Evolutionary conservation across 1,284 basidiomycete species (phyloP), one percentile per base, ranked within the genome.

Genomic region (Acaromyces ingoldii): DNA sequence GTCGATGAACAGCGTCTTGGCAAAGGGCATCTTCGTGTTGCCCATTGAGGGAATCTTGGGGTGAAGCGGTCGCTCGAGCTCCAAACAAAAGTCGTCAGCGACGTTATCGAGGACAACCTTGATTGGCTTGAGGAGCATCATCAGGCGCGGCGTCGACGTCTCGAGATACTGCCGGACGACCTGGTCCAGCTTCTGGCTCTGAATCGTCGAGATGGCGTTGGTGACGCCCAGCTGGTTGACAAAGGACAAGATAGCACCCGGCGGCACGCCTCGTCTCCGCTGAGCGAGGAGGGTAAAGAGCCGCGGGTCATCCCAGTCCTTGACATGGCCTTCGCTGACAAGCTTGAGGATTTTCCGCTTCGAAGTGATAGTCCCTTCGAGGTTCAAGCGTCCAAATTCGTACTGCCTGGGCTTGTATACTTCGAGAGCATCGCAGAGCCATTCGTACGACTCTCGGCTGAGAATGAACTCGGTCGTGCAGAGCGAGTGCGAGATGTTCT

Each of bases 371-470:
- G 93, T 93, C 22, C 95, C 95, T 65, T 95, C 90, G 42, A 99
- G 78, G 71, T 86, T 91, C 53, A 98, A 81, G 49, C 95, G 84
- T 26, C 95, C 95, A 69, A 91, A 98, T 76, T 99, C 95, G 54
- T 89, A 93, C 79, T 99, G 95, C 58, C 86, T 86, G n/a, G 95
- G 92, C 76, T 93, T 96, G 82, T 98, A 99, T 2, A 98, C 87
- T 60, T 89, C 87, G 28, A 98, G 80, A 2, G 89, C 90, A 74
- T 99, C 93, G 73, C 95, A 99, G 13, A 99, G 82, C 95, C 95
- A 99, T 72, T 99, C 95, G 77, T 99, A 98, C 0, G 91, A 95
- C 72, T 92, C 89, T 51, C 95, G 87, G 7, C 92, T 91, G n/a
- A 87, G 84, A 64, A 97, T 86, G 76, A 99, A 99, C 76, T 99